phyloP scores from a whole-genome alignment of 2,329 filamentous ascomycete genomes.

The Colletotrichum cordylinicola region DNA sequence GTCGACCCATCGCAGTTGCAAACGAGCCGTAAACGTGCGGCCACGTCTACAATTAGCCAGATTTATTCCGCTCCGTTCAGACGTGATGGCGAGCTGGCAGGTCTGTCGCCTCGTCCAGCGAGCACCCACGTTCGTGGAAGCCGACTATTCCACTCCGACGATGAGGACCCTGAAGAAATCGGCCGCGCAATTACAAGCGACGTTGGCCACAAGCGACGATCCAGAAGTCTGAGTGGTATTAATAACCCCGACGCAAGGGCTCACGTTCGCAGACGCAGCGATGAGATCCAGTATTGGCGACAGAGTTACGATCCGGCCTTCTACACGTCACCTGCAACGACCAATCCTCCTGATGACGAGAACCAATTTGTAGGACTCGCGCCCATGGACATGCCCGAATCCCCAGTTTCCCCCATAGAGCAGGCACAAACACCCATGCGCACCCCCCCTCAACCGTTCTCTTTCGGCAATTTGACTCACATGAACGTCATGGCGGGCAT shows the following conservation, averaged over 20 bases:
- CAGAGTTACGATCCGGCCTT: slow-evolving; percentile 60
- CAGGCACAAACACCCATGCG: slow-evolving; percentile 31
- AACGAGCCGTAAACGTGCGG: slow-evolving; percentile 44
- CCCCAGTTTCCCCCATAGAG: slow-evolving; percentile 31
- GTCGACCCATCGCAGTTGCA: slow-evolving; percentile 45
- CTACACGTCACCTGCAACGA: slow-evolving; percentile 55
- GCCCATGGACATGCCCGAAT: slow-evolving; percentile 36
- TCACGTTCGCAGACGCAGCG: slow-evolving; percentile 56
- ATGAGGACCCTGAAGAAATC: slow-evolving; percentile 58
- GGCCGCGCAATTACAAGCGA: slow-evolving; percentile 68
- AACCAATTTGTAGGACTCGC: slow-evolving; percentile 34
- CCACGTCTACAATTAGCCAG: slow-evolving; percentile 43
- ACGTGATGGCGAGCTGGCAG: slow-evolving; percentile 51
- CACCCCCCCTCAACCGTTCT: slow-evolving; percentile 56
- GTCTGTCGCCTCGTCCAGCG: slow-evolving; percentile 66
- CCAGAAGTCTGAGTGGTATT: slow-evolving; percentile 57
- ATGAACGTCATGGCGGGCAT: slow-evolving; percentile 56
- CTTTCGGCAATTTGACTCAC: slow-evolving; percentile 54
- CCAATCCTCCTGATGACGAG: slow-evolving; percentile 44
- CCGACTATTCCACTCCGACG: slow-evolving; percentile 35
- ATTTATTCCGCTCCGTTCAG: slow-evolving; percentile 40
- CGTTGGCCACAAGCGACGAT: slow-evolving; percentile 56
- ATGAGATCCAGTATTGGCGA: slow-evolving; percentile 70
- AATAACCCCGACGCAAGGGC: slow-evolving; percentile 4
- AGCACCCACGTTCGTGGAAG: slow-evolving; percentile 61